Evolutionary conservation across 768 basidiomycete species (phyloP), one percentile per base, ranked within the genome.

Genomic region (Boletus coccyginus): DNA sequence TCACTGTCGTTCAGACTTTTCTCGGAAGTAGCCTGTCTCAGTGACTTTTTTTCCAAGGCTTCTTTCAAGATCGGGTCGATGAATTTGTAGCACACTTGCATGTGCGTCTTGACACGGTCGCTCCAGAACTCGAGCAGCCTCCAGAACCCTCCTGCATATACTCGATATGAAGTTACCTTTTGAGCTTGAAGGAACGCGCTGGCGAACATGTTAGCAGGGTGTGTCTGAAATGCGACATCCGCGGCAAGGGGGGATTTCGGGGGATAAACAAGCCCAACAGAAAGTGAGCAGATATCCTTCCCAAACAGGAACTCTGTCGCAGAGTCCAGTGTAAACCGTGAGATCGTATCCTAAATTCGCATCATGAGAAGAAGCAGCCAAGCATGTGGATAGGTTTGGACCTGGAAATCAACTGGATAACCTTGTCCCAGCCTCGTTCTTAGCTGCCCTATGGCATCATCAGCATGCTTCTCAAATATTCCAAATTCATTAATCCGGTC

Each of bases 271-370:
- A 85, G 71, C 3, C 74, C 76, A 0, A 74, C 78, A 6, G 72
- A 71, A 19, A 84, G 78, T 5, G 79, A 79, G 42, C 65, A 64
- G n/a, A 83, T 76, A 52, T 78, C 71, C 29, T 78, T 68, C 27
- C 76, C 79, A 56, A 85, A 84, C 31, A 85, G 75, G 60, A 85
- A 86, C 44, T 82, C 79, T 0, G 83, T 78, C 0, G 82, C 82
- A 0, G 81, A 78, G 66, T 86, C 85, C 42, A 85, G 70, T 0
- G 84, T 86, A 66, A 85, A 86, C 5, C 82, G 77, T 2, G 77
- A 77, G 4, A 78, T 75, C 53, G 80, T 72, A 48, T 85, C 83
- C 79, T 83, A 46, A 32, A 46, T 32, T 12, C 21, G 16, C 24
- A 24, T 27, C 27, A 29, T 59, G 24, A 59, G 33, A 32, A 50